Evolutionary conservation across 257 asterid genomes (phyloP).

Genomic region (Cinchona pubescens): DNA sequence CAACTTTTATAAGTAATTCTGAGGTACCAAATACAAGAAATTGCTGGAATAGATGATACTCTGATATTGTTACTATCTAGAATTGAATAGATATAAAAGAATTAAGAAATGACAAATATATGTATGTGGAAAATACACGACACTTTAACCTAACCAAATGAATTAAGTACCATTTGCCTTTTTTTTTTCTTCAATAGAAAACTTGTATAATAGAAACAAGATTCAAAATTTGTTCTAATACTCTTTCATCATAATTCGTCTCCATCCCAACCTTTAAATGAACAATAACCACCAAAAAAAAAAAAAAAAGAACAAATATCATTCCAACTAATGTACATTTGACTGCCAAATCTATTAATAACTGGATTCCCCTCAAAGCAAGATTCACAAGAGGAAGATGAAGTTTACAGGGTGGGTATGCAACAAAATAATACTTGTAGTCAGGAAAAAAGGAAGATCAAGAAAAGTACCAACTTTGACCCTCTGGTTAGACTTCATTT

Average conservation of each 20-base stretch:
- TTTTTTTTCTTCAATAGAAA: background rate
- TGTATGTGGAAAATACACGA: too few species aligned
- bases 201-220: background rate
- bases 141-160: background rate
- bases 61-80: background rate
- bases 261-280: slow-evolving; percentile 9
- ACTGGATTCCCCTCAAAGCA: slow-evolving; percentile 32
- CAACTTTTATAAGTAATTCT: too few species aligned
- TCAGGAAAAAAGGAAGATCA: background rate
- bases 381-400: slow-evolving; percentile 30
- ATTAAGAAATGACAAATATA: too few species aligned
- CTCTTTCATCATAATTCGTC: background rate
- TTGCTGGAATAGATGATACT: background rate
- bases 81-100: too few species aligned
- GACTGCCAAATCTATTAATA: slow-evolving; percentile 24
- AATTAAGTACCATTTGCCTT: too few species aligned
- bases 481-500: slow-evolving; percentile 18
- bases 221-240: background rate
- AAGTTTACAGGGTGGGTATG: slow-evolving; percentile 16
- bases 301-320: background rate
- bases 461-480: slow-evolving; percentile 12
- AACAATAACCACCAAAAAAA: slow-evolving; percentile 7
- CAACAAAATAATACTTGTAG: slow-evolving; percentile 23
- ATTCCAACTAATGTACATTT: slow-evolving; percentile 44
- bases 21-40: background rate